Percentiles rank a stretch among this genome's conserved stretches.
Conservation (phyloP, 192 early-diverging fungal species). For the Obelidium mucronatum region DNA sequence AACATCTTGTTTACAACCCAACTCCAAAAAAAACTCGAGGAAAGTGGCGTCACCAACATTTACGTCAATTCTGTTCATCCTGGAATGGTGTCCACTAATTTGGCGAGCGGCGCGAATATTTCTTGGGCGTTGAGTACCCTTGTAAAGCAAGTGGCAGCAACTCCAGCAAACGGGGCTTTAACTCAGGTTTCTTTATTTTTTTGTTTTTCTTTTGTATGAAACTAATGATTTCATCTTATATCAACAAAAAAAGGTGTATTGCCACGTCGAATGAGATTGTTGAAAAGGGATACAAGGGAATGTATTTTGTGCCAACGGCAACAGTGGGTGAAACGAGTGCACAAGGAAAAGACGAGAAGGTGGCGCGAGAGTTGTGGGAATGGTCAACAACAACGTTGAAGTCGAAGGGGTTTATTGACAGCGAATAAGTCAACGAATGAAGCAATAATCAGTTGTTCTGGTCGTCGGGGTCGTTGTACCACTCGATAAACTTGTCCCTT, state of each 20-base stretch:
- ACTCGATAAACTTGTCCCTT: background rate
- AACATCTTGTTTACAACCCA: slow-evolving; percentile 59
- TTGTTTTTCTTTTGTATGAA: too few species aligned
- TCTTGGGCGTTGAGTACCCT: background rate
- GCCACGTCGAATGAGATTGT: slow-evolving; percentile 52
- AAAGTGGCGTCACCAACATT: slow-evolving; percentile 31
- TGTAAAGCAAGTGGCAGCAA: background rate
- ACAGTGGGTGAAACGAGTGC: slow-evolving; percentile 28
- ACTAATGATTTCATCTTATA: background rate
- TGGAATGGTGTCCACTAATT: slow-evolving; percentile 37
- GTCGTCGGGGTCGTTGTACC: background rate
- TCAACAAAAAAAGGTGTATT: slow-evolving; percentile 43
- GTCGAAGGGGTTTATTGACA: slow-evolving; percentile 35
- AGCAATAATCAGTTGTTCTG: slow-evolving; percentile 6
- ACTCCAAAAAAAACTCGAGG: slow-evolving; percentile 48
- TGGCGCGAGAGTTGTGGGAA: slow-evolving; percentile 50
- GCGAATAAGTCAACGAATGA: too few species aligned
- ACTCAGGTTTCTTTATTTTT: background rate
- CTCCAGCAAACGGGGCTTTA: background rate
- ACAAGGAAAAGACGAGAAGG: slow-evolving; percentile 37
- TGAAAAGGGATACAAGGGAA: slow-evolving; percentile 33
- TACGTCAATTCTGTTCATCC: slow-evolving; percentile 53
- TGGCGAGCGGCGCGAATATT: background rate
- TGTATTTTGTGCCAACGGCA: slow-evolving; percentile 52
- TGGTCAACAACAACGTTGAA: slow-evolving; percentile 39